phyloP scores from a whole-genome alignment of 2,329 filamentous ascomycete genomes.

The Falciphora oryzae region DNA sequence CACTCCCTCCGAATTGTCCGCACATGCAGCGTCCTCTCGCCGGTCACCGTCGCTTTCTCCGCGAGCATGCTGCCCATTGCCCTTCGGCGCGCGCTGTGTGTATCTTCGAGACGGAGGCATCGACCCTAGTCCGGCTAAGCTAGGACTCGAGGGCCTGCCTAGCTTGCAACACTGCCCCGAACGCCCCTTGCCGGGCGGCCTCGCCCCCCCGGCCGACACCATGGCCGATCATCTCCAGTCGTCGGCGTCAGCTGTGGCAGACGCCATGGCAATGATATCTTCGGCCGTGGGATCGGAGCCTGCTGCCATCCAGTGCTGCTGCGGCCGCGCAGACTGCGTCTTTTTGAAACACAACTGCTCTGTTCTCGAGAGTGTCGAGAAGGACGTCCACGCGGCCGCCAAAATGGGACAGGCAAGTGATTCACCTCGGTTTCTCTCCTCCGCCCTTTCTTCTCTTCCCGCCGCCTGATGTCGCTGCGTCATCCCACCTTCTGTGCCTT shows the following conservation, averaged over 20 bases:
- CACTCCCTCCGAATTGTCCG: neutral
- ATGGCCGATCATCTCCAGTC: conserved; percentile 4
- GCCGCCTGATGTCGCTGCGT: neutral
- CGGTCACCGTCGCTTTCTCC: neutral
- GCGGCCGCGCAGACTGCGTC: conserved; percentile 71
- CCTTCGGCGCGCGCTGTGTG: neutral
- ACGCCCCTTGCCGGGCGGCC: no score
- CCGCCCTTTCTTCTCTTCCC: conserved; percentile 10
- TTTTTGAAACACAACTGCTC: conserved; percentile 76
- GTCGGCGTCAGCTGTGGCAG: conserved; percentile 3
- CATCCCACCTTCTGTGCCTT: neutral
- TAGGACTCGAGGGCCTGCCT: neutral
- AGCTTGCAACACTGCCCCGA: neutral
- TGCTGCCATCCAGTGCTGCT: conserved; percentile 65
- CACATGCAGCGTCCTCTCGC: neutral
- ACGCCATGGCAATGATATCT: conserved; percentile 9
- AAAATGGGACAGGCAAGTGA: conserved; percentile 80
- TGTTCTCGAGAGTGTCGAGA: conserved; percentile 75
- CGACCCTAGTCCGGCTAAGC: neutral
- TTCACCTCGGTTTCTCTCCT: neutral
- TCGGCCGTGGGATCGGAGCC: conserved; percentile 6
- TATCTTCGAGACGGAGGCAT: neutral
- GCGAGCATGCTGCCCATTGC: neutral
- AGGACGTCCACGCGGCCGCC: conserved; percentile 80
- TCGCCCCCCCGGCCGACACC: neutral